These are phyloP conservation scores for Arthromyces matolae DNA, from an alignment of 768 basidiomycete species.

Conservation along the genomic window DNA sequence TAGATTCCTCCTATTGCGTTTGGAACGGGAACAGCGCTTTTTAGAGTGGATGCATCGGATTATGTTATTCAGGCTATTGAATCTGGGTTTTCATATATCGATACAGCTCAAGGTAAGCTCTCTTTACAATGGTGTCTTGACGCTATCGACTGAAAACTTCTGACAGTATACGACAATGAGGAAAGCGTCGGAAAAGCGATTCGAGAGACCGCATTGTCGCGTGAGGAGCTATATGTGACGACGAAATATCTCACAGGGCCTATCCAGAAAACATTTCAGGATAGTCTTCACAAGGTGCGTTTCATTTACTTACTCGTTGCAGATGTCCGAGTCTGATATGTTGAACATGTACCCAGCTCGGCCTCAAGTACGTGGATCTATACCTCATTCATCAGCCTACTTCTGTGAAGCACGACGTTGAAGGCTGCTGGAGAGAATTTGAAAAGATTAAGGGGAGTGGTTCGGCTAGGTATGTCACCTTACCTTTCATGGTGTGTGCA, in stretches of 20 bases:
- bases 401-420: constrained; percentile 27
- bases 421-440: constrained; percentile 50
- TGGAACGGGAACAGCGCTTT: constrained; percentile 13
- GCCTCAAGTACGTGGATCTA: constrained; percentile 57
- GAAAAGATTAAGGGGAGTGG: constrained; percentile 49
- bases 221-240: constrained; percentile 47
- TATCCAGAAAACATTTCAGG: constrained; percentile 37
- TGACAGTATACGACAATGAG: constrained; percentile 37
- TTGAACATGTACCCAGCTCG: constrained; percentile 41
- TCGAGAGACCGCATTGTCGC: constrained; percentile 41
- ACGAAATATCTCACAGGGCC: constrained; percentile 49
- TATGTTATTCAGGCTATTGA: constrained; percentile 15
- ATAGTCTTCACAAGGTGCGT: constrained; percentile 53
- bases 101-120: constrained; percentile 21
- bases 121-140: constrained; percentile 12
- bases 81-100: constrained; percentile 18
- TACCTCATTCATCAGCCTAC: constrained; percentile 64
- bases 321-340: background rate
- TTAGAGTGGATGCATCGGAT: constrained; percentile 6
- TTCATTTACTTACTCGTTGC: constrained; percentile 4
- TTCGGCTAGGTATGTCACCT: constrained; percentile 32
- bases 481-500: background rate
- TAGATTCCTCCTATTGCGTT: constrained; percentile 18
- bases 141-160: background rate
- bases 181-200: constrained; percentile 39